Evolutionary conservation across 169 alveolate genomes (phyloP), one percentile per base, ranked within the genome.

Genomic region (Cryptosporidium viatorum): DNA sequence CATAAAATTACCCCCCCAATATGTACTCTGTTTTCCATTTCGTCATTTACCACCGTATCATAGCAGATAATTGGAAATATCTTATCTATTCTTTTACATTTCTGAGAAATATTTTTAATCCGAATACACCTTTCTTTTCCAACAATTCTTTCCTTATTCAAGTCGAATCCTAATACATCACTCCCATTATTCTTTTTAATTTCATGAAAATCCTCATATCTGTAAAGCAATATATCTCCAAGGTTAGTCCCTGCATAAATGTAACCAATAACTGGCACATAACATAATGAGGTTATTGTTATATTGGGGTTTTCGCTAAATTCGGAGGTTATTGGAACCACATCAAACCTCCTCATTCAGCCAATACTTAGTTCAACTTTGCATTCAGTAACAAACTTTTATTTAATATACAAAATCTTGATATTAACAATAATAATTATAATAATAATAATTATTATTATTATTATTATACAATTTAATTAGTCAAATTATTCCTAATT

Each of bases 271-370:
- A 73, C n/a, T 21, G 89, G 89, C 12, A 80, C 68, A 41, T 67
- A 80, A 26, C 89, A 80, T 31, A 80, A 12, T 21, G 89, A 37
- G n/a, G 89, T 80, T 41, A 80, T 80, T 62, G n/a, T 80, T 48
- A 59, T 48, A 41, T 65, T 65, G 3, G 73, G 31, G 26, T 80
- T 80, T 33, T 80, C 89, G 29, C 80, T 62, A 80, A 80, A 80
- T 43, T 80, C 89, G 21, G 89, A 80, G 48, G 74, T 80, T 43
- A 80, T 80, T 12, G 75, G 75, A 59, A 80, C 59, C 16, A 80
- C 89, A 80, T 80, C 89, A 80, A 80, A 80, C 55, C 89, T 59
- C 68, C 89, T 80, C 89, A 80, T 80, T 33, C 65, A 73, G 18
- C 14, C 12, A 29, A 23, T n/a, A 6, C 23, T 41, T 37, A 21